phyloP scores from a whole-genome alignment of 1,284 basidiomycete genomes.

The Ceratobasidium sp. region DNA sequence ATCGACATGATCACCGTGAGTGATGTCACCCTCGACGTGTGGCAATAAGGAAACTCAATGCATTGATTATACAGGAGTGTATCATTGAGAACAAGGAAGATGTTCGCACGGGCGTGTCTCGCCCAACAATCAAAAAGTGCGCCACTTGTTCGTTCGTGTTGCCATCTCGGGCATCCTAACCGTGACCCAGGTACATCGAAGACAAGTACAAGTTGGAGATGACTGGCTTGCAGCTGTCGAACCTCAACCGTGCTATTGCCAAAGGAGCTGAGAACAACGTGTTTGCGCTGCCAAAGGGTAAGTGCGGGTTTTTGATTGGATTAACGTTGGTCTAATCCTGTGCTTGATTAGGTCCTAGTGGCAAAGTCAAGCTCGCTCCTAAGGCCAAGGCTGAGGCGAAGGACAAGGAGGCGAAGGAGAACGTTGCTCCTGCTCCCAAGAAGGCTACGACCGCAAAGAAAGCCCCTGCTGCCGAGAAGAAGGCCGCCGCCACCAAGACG shows the following conservation, averaged over 20 bases:
- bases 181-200: slow-evolving; percentile 42
- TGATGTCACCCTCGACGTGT: neutral
- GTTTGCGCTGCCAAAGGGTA: slow-evolving; percentile 45
- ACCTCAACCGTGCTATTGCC: slow-evolving; percentile 43
- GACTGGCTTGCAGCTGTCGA: slow-evolving; percentile 39
- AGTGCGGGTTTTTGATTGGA: neutral
- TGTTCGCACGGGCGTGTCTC: slow-evolving; percentile 44
- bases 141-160: slow-evolving; percentile 8
- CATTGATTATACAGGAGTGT: slow-evolving; percentile 30
- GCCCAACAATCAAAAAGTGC: slow-evolving; percentile 45
- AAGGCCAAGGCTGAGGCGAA: slow-evolving; percentile 42
- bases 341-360: slow-evolving; percentile 37
- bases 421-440: slow-evolving; percentile 31
- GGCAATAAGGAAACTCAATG: neutral
- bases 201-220: slow-evolving; percentile 43
- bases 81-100: slow-evolving; percentile 44
- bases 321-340: neutral
- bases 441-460: slow-evolving; percentile 27
- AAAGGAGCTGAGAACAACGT: slow-evolving; percentile 41
- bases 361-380: slow-evolving; percentile 46
- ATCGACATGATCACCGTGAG: slow-evolving; percentile 46
- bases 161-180: slow-evolving; percentile 18
- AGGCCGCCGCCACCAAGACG: slow-evolving; percentile 47
- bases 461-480: slow-evolving; percentile 43
- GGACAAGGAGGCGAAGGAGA: slow-evolving; percentile 41